Evolutionary conservation across 148 eudicot species (phyloP).

Genomic region (Fallopia convolvulus): DNA sequence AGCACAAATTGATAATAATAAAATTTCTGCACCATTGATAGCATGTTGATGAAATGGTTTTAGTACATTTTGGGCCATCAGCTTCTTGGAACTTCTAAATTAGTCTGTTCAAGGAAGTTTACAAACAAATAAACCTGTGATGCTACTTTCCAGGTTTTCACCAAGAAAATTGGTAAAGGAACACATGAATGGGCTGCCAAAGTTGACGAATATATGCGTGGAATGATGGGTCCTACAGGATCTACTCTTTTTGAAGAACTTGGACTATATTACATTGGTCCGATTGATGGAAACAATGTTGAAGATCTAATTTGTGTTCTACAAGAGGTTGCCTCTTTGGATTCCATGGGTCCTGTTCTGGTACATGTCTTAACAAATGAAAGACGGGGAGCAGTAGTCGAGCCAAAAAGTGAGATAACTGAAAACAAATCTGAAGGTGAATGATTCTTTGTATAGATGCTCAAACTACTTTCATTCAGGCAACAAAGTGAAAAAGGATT

Average conservation of each 20-base stretch:
- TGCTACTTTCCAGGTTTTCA: constrained; percentile 41
- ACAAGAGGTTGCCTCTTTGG: constrained; percentile 76
- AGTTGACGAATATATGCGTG: constrained; percentile 84
- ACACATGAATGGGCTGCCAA: constrained; percentile 94
- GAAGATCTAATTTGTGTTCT: constrained; percentile 81
- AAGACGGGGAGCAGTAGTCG: constrained; percentile 23
- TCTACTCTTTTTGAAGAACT: constrained; percentile 93
- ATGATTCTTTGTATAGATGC: neutral
- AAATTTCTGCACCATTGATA: neutral
- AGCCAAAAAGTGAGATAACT: constrained; percentile 16
- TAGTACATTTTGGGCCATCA: neutral
- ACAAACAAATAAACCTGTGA: neutral
- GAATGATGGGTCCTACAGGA: constrained; percentile 87
- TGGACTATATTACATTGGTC: constrained; percentile 90
- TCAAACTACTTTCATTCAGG: neutral
- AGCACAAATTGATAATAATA: neutral
- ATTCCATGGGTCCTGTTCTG: constrained; percentile 87
- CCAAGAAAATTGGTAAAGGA: constrained; percentile 70
- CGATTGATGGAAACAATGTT: constrained; percentile 80
- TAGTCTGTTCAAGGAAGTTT: neutral
- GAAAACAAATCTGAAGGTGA: constrained; percentile 33
- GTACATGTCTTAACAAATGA: constrained; percentile 78
- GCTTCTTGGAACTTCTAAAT: neutral
- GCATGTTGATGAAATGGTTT: neutral
- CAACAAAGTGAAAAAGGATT: neutral